phyloP scores from a whole-genome alignment of 2,329 filamentous ascomycete species.

The Rosellinia necatrix region DNA sequence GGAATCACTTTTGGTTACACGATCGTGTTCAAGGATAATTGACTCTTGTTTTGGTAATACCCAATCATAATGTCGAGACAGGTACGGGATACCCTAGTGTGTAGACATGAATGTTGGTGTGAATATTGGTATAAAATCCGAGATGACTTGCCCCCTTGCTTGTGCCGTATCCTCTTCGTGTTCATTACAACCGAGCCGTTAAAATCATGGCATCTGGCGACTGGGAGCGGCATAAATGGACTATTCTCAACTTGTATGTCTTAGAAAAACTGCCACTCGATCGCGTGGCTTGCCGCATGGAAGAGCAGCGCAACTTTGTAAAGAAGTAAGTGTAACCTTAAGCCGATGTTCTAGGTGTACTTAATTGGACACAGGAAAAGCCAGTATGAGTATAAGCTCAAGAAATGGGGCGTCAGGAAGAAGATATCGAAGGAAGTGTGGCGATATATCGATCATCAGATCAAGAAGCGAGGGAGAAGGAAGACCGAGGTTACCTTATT shows the following conservation, averaged over 20 bases:
- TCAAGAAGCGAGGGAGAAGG: not conserved
- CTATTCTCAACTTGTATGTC: not conserved
- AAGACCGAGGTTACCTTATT: not conserved
- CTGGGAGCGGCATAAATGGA: slow-evolving; percentile 14
- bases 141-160: no score
- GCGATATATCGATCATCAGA: slow-evolving; percentile 3
- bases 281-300: not conserved
- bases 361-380: not conserved
- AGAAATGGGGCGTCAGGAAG: slow-evolving; percentile 15
- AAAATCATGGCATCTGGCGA: slow-evolving; percentile 7
- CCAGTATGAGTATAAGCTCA: slow-evolving; percentile 15
- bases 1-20: no score
- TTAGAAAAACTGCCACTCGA: slow-evolving; percentile 2
- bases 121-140: no score
- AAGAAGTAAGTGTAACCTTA: slow-evolving; percentile 2
- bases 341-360: not conserved
- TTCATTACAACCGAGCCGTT: no score
- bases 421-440: slow-evolving; percentile 1
- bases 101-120: no score
- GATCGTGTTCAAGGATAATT: no score
- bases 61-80: no score
- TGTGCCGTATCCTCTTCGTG: no score
- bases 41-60: no score
- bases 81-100: no score
- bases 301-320: slow-evolving; percentile 6